phyloP scores from a whole-genome alignment of 1,284 basidiomycete genomes.

The Puccinia hordei region DNA sequence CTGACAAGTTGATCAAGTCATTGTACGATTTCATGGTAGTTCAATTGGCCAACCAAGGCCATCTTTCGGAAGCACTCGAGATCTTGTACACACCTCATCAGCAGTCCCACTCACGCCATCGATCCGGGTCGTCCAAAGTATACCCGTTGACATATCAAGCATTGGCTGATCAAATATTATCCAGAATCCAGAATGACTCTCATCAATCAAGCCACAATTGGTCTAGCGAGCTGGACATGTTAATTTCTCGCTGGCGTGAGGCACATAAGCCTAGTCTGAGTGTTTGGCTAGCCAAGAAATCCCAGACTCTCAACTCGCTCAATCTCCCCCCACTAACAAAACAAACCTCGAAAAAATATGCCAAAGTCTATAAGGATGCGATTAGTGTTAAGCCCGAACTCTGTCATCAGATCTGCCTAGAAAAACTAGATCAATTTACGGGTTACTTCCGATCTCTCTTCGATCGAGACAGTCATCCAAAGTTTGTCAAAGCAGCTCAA shows the following conservation, averaged over 20 bases:
- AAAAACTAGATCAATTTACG: conserved; percentile 24
- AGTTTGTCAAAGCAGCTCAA: conserved; percentile 48
- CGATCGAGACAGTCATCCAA: conserved; percentile 28
- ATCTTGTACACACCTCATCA: conserved; percentile 10
- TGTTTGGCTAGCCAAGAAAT: conserved; percentile 21
- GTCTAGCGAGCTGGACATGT: conserved; percentile 20
- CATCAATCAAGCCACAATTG: background rate
- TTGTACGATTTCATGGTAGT: conserved; percentile 38
- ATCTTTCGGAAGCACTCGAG: conserved; percentile 40
- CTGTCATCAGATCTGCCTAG: conserved; percentile 22
- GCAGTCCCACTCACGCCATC: background rate
- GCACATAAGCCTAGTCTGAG: conserved; percentile 32
- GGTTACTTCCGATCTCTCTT: conserved; percentile 32
- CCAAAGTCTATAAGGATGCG: conserved; percentile 8
- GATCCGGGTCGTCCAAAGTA: background rate
- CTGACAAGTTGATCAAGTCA: background rate
- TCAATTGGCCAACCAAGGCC: conserved; percentile 49
- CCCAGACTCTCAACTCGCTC: background rate
- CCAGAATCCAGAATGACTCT: conserved; percentile 9
- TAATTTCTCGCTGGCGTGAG: conserved; percentile 35
- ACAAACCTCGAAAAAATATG: conserved; percentile 38
- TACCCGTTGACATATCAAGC: conserved; percentile 41
- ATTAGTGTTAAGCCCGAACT: conserved; percentile 12
- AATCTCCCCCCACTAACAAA: conserved; percentile 38
- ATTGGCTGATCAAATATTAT: conserved; percentile 40